Conservation (phyloP, 352 stramenopile species). For the Phytophthora multivora region DNA sequence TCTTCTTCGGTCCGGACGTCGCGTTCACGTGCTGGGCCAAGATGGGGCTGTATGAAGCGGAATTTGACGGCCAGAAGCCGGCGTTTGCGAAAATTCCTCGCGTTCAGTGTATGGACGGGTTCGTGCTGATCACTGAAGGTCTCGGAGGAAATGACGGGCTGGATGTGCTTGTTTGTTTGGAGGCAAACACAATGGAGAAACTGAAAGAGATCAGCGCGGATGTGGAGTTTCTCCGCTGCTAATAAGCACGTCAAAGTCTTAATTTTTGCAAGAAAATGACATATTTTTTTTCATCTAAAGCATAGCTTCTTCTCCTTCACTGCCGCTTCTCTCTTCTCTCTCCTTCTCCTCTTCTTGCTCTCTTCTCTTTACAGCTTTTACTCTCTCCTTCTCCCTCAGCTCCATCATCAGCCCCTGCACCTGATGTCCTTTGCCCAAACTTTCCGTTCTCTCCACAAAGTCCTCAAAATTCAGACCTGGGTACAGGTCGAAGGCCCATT, state of each 20-base stretch:
- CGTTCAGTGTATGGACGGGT: slow-evolving; percentile 47
- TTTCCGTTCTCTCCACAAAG: slow-evolving; percentile 71
- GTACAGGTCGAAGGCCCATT: slow-evolving; percentile 87
- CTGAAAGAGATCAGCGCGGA: slow-evolving; percentile 7
- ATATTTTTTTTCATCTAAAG: slow-evolving; percentile 36
- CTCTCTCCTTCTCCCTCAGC: slow-evolving; percentile 58
- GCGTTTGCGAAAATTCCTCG: slow-evolving; percentile 40
- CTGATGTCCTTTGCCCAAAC: slow-evolving; percentile 59
- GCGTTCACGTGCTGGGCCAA: slow-evolving; percentile 64
- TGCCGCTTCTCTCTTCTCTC: slow-evolving; percentile 18
- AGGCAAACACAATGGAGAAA: slow-evolving; percentile 19
- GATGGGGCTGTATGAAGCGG: slow-evolving; percentile 61
- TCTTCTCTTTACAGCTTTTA: slow-evolving; percentile 33
- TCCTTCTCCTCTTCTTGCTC: slow-evolving; percentile 19
- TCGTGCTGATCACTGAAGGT: slow-evolving; percentile 52
- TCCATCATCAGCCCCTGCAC: slow-evolving; percentile 70
- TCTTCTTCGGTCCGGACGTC: slow-evolving; percentile 58
- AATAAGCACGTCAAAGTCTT: not conserved
- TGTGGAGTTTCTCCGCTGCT: slow-evolving; percentile 15
- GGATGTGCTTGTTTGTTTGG: slow-evolving; percentile 32
- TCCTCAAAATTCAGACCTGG: slow-evolving; percentile 85
- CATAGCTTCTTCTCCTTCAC: slow-evolving; percentile 49
- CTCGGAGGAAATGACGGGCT: slow-evolving; percentile 17
- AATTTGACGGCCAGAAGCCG: slow-evolving; percentile 40
- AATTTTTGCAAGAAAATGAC: too few relatives aligned